Evolutionary conservation across 139 green algal genomes (phyloP).

Genomic region (Ettlia oleoabundans): DNA sequence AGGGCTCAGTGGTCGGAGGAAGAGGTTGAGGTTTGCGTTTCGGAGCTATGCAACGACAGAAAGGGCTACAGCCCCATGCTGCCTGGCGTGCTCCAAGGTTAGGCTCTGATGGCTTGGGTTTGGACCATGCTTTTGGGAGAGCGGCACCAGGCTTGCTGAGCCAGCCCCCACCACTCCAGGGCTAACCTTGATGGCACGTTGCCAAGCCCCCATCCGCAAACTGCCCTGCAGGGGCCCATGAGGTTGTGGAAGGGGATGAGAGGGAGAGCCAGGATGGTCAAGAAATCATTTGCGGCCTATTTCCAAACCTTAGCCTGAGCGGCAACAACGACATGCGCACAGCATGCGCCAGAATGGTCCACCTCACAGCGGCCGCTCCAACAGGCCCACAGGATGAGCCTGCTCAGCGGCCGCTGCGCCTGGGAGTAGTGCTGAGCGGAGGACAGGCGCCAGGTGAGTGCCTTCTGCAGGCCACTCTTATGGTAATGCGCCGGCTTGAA

Average conservation of each 20-base stretch:
- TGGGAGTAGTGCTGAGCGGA: slow-evolving; percentile 65
- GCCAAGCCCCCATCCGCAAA: too few species aligned
- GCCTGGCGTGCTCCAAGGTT: neutral
- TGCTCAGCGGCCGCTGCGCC: slow-evolving; percentile 16
- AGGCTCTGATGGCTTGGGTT: neutral
- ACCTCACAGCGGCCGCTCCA: neutral
- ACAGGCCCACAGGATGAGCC: neutral
- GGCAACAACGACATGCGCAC: too few species aligned
- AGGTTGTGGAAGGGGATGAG: slow-evolving; percentile 6
- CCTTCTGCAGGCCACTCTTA: neutral
- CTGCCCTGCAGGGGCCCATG: neutral
- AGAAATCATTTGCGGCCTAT: neutral
- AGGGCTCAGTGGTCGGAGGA: too few species aligned
- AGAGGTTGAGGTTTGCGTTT: too few species aligned
- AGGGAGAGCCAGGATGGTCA: neutral
- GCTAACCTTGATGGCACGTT: too few species aligned
- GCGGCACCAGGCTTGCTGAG: too few species aligned
- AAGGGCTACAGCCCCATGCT: neutral
- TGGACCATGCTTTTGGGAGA: too few species aligned
- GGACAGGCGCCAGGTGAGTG: slow-evolving; percentile 66
- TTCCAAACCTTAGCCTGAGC: neutral
- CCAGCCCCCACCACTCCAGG: too few species aligned
- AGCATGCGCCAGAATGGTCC: slow-evolving; percentile 4
- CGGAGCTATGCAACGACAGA: too few species aligned
- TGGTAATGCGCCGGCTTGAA: too few species aligned